A percentile compares a stretch with the other conserved stretches of the same genome.
Conservation (phyloP, 768 basidiomycete species). For the Trametopsis cervina region DNA sequence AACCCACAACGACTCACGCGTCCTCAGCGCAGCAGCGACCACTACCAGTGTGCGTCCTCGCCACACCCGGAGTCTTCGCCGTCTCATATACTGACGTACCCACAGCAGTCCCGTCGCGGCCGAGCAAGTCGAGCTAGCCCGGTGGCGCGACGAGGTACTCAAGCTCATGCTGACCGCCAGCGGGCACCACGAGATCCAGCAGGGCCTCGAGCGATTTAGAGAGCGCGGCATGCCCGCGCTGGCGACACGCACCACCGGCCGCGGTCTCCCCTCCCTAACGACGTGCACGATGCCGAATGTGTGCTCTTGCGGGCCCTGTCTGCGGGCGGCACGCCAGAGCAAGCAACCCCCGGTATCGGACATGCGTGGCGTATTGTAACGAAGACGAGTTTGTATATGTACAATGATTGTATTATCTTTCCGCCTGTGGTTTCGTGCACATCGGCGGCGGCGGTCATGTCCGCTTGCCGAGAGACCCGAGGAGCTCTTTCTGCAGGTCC, state of each 20-base stretch:
- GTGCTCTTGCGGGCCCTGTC: neutral
- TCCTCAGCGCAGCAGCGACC: too few species aligned
- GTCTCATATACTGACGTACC: neutral
- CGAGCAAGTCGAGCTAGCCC: neutral
- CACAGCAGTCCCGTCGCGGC: neutral
- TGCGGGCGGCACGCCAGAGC: neutral
- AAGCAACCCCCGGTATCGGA: neutral
- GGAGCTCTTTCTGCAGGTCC: constrained; percentile 87
- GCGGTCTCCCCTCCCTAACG: neutral
- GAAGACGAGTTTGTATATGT: neutral
- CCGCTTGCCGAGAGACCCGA: constrained; percentile 70
- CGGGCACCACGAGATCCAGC: neutral
- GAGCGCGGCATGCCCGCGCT: neutral
- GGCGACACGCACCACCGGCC: neutral
- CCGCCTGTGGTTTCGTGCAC: neutral
- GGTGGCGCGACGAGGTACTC: neutral
- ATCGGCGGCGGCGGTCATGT: neutral
- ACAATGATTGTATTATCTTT: neutral
- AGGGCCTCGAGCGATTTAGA: neutral
- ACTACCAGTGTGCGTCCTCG: too few species aligned
- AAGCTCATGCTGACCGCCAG: neutral
- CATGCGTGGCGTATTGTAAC: neutral
- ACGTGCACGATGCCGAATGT: neutral
- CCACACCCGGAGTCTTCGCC: too few species aligned
- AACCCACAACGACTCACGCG: too few species aligned